These are phyloP conservation scores for Diaporthe caulivora DNA, from an alignment of 2,329 filamentous ascomycete genomes.

Conservation along the genomic window DNA sequence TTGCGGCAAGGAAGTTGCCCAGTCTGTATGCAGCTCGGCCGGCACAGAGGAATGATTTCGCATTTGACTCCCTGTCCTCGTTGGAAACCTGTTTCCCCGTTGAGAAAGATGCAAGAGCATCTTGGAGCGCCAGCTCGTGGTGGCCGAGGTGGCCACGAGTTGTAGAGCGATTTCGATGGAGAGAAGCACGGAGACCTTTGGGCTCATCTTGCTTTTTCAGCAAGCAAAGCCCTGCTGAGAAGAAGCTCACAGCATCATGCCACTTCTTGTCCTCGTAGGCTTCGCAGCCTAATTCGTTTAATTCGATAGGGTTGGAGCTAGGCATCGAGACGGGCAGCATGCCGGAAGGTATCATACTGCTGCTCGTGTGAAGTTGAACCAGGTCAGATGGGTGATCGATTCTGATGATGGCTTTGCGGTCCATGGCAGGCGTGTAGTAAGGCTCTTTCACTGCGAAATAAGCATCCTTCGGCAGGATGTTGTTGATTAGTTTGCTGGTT, in stretches of 20 bases:
- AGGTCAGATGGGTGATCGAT: conserved; percentile 53
- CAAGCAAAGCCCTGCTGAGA: conserved; percentile 26
- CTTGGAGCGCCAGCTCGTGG: conserved; percentile 5
- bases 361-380: conserved; percentile 42
- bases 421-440: conserved; percentile 48
- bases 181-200: conserved; percentile 3
- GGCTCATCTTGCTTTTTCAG: neutral
- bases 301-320: neutral
- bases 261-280: conserved; percentile 1
- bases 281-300: conserved; percentile 36
- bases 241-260: neutral
- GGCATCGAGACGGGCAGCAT: neutral
- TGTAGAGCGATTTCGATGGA: conserved; percentile 14
- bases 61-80: neutral
- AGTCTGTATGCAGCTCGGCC: conserved; percentile 11
- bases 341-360: neutral
- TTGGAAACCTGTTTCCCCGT: neutral
- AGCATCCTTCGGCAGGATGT: conserved; percentile 48
- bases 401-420: conserved; percentile 48
- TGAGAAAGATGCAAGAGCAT: neutral
- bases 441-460: conserved; percentile 53
- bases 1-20: neutral
- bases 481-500: conserved; percentile 43
- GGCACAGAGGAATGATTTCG: neutral
- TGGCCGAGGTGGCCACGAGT: neutral